A percentile compares a stretch with the other conserved stretches of the same genome.
Conservation (phyloP, 495 filamentous ascomycete species). For the Glonium stellatum region DNA sequence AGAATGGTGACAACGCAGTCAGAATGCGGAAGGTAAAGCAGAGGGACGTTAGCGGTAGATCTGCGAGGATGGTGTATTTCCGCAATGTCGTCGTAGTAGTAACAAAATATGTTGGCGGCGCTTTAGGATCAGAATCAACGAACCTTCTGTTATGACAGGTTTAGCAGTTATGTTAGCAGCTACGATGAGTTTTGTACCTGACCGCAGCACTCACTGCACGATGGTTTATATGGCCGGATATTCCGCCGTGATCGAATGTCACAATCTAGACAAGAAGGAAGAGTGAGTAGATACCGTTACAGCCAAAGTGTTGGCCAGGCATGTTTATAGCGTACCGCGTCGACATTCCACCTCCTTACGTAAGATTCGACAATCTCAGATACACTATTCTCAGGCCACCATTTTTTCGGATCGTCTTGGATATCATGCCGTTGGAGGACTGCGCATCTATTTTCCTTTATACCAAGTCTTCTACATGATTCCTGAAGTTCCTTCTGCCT, state of each 20-base stretch:
- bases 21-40: conserved; percentile 38
- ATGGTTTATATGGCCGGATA: conserved; percentile 42
- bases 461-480: conserved; percentile 36
- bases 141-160: conserved; percentile 26
- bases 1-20: conserved; percentile 28
- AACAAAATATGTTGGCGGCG: conserved; percentile 36
- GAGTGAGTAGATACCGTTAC: neutral
- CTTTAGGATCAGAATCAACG: conserved; percentile 28
- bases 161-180: neutral
- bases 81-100: conserved; percentile 35
- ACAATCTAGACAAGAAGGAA: conserved; percentile 33
- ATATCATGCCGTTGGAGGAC: conserved; percentile 35
- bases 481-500: conserved; percentile 34
- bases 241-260: conserved; percentile 41
- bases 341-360: conserved; percentile 38
- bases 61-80: conserved; percentile 39
- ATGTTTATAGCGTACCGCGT: conserved; percentile 10
- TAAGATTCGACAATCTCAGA: conserved; percentile 32
- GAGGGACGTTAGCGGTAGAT: conserved; percentile 38
- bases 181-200: conserved; percentile 25
- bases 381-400: conserved; percentile 38
- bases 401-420: conserved; percentile 40
- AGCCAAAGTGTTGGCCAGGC: neutral
- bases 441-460: conserved; percentile 32
- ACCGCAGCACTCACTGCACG: conserved; percentile 40